Evolutionary conservation across 2,329 filamentous ascomycete genomes (phyloP), one percentile per base, ranked within the genome.

Genomic region (Byssochlamys sp.): DNA sequence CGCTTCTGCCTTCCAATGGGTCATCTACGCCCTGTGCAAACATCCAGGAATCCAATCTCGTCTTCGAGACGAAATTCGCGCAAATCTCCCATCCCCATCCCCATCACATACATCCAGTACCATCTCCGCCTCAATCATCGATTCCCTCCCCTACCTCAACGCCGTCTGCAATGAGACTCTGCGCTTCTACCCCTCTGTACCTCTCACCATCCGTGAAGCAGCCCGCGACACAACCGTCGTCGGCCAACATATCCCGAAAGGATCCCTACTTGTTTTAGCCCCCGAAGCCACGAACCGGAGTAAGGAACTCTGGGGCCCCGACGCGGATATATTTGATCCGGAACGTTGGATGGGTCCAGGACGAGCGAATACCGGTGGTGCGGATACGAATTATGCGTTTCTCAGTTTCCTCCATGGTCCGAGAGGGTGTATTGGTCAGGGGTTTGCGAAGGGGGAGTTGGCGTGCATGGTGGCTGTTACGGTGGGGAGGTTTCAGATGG

Each of bases 361-460:
- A 0, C 66, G 65, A 28, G 77, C 77, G 3, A 85, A 85, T 57
- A 85, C 81, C 49, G 90, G 90, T 5, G 88, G 88, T 7, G 87
- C 89, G 1, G 77, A 80, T 14, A 89, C 81, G 63, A 94, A 92
- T 71, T 95, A 87, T 69, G 82, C 86, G 0, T 86, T 88, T 65
- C 69, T 92, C 73, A 92, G 89, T 0, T 96, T 96, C 73, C 71
- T 96, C 58, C 90, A 95, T 69, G 91, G 91, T 0, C 90, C 91
- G 1, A 78, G 91, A 55, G 88, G 86, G 67, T 96, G 91, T 69
- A 96, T 96, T 64, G 91, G 91, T 0, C 82, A 86, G 71, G 79
- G 79, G 1, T 96, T 96, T 73, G 88, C 91, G 0, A 87, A 84
- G 69, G 84, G 87, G 0, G 92, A 96, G 77, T 89, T 96, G 72